phyloP scores from a whole-genome alignment of 2,329 filamentous ascomycete genomes.

The Helotiales sp. region DNA sequence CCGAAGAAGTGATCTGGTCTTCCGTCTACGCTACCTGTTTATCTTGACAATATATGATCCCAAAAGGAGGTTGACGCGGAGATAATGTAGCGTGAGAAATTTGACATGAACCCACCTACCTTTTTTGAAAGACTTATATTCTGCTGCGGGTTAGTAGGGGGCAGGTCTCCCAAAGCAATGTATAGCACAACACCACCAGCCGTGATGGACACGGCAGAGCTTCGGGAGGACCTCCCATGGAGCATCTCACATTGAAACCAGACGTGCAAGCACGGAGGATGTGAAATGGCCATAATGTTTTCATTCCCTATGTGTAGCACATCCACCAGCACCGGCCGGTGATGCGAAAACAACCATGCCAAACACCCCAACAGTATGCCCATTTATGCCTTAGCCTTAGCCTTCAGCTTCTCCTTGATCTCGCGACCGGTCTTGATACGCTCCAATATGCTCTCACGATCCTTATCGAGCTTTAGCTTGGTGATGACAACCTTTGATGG shows the following conservation, averaged over 20 bases:
- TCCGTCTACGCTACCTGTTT: constrained; percentile 91
- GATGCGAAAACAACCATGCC: constrained; percentile 20
- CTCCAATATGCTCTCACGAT: constrained; percentile 85
- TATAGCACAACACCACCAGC: constrained; percentile 32
- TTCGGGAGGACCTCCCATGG: constrained; percentile 77
- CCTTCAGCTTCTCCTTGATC: constrained; percentile 61
- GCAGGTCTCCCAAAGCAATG: constrained; percentile 33
- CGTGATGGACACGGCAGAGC: constrained; percentile 32
- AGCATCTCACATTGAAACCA: constrained; percentile 63
- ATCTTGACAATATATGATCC: constrained; percentile 71
- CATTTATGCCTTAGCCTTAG: constrained; percentile 27
- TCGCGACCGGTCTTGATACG: constrained; percentile 81
- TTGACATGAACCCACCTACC: neutral
- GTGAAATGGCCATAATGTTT: constrained; percentile 69
- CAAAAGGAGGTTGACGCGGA: constrained; percentile 69
- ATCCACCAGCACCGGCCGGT: constrained; percentile 21
- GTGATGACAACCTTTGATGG: constrained; percentile 97
- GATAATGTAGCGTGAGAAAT: constrained; percentile 73
- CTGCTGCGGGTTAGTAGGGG: constrained; percentile 28
- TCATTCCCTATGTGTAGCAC: constrained; percentile 34
- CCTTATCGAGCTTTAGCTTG: constrained; percentile 98
- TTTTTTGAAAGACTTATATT: neutral
- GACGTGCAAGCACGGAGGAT: constrained; percentile 41
- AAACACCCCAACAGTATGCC: constrained; percentile 25
- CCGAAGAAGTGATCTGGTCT: constrained; percentile 44